phyloP scores from a whole-genome alignment of 164 flowering plant species.

The Tetracentron sinense region DNA sequence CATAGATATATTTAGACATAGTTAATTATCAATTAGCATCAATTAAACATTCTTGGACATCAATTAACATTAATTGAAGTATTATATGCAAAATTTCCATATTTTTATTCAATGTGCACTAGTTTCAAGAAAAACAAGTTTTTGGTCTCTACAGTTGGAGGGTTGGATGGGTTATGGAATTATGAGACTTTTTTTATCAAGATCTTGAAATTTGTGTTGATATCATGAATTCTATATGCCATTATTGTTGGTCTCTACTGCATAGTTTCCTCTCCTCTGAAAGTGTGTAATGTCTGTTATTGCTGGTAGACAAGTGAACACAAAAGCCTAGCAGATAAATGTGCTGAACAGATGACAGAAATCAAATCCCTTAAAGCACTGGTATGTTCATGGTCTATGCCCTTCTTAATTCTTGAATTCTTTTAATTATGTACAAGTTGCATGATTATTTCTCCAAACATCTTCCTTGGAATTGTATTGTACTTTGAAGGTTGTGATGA shows the following conservation, averaged over 20 bases:
- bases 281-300: constrained; percentile 12
- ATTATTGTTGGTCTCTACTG: constrained; percentile 1
- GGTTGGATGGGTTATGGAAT: too few relatives aligned
- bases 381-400: constrained; percentile 39
- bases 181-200: too few relatives aligned
- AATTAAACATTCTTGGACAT: too few relatives aligned
- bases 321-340: constrained; percentile 46
- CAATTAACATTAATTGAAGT: too few relatives aligned
- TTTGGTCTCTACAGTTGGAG: too few relatives aligned
- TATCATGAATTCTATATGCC: too few relatives aligned
- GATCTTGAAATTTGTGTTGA: too few relatives aligned
- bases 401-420: not conserved
- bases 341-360: constrained; percentile 53
- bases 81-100: too few relatives aligned
- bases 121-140: too few relatives aligned
- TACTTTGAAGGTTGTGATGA: not conserved
- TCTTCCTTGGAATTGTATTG: not conserved
- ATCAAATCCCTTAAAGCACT: constrained; percentile 64
- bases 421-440: not conserved
- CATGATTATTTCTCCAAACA: not conserved
- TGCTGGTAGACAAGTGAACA: constrained; percentile 56
- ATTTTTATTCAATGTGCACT: too few relatives aligned
- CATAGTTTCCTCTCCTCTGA: constrained; percentile 7
- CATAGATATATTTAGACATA: too few relatives aligned
- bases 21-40: too few relatives aligned